Evolutionary conservation across 2,329 filamentous ascomycete species (phyloP).

Genomic region (Cladosporium sp.): DNA sequence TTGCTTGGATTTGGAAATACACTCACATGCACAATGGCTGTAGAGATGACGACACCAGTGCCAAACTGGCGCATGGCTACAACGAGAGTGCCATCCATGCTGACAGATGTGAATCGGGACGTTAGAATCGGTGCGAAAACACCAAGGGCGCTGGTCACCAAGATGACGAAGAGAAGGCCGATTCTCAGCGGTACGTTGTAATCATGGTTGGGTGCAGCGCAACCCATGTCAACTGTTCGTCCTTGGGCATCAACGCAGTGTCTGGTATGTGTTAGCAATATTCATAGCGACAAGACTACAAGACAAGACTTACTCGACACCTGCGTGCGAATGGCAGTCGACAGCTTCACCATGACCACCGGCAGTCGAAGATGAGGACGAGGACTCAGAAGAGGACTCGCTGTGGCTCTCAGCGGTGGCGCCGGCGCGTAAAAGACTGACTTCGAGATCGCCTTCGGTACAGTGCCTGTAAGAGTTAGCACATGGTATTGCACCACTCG

Average conservation of each 20-base stretch:
- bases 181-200: constrained; percentile 70
- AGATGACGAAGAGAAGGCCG: constrained; percentile 70
- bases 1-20: not conserved
- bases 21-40: constrained; percentile 48
- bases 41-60: constrained; percentile 71
- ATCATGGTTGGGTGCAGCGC: constrained; percentile 52
- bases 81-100: constrained; percentile 53
- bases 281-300: not conserved
- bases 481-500: not conserved
- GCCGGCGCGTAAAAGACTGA: constrained; percentile 52
- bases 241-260: constrained; percentile 59
- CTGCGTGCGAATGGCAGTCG: constrained; percentile 72
- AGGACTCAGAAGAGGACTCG: constrained; percentile 60
- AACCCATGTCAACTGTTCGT: constrained; percentile 40
- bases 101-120: constrained; percentile 56
- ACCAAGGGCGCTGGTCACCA: constrained; percentile 67
- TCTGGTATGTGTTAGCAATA: constrained; percentile 38
- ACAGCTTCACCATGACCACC: constrained; percentile 30
- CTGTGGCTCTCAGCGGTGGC: constrained; percentile 56
- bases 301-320: constrained; percentile 62
- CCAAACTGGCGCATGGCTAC: constrained; percentile 70
- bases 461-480: constrained; percentile 34
- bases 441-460: constrained; percentile 15
- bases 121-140: constrained; percentile 69
- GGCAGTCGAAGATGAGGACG: constrained; percentile 27